Evolutionary conservation across 2,329 filamentous ascomycete genomes (phyloP), one percentile per base, ranked within the genome.

Genomic region (Ceratocystis huliohia): DNA sequence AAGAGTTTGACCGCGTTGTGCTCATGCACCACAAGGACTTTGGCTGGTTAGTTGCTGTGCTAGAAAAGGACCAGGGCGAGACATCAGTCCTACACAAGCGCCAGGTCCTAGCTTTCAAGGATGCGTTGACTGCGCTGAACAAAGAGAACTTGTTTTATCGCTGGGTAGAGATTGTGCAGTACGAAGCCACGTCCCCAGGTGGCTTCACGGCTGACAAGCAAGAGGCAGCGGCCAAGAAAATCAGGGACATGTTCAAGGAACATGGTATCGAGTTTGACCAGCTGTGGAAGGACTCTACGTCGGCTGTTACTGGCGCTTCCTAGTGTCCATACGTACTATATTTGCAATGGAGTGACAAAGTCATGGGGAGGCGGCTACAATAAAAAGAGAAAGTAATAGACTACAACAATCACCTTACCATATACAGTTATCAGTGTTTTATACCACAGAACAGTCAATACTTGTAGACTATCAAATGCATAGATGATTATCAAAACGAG

Each of bases 151-250:
- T 96, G 65, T 96, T 96, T 77, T 96, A 89, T 77, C 84, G 88
- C 66, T 96, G 91, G 91, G 89, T 96, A 62, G 92, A 96, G 78
- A 82, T 95, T 73, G 86, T 96, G 63, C 91, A 96, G 76, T 95
- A 85, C 72, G 91, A 96, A 76, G 87, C 89, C 53, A 87, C 85
- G 45, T 82, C 83, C 70, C 88, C 91, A 0, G 89, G 87, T 20
- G 89, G 89, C 0, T 95, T 96, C 73, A 88, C 87, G 1, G 78
- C 81, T 0, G 88, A 91, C 73, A 82, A 85, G 72, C 91, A 96
- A 75, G 79, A 83, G 66, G 82, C 80, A 56, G 87, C 88, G 1
- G 89, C 90, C 67, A 78, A 84, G 69, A 86, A 91, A 75, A 89
- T 92, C 63, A 84, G 87, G 71, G 82, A 84, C 48, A 78, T 94